Evolutionary conservation across 2,329 filamentous ascomycete species (phyloP).

Genomic region (Talaromyces sp.): DNA sequence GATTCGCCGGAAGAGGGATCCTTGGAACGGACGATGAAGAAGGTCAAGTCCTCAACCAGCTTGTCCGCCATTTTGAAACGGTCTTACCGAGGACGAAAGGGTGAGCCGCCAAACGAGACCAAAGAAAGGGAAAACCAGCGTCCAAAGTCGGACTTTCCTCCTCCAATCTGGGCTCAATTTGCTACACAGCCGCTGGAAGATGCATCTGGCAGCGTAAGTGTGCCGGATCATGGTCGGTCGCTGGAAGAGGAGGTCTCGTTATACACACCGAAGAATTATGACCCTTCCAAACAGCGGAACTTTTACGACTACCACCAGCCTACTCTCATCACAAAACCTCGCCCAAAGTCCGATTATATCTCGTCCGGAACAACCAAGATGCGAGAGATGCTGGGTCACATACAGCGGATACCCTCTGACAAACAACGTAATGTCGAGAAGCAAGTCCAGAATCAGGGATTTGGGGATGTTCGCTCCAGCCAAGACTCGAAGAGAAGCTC

Average conservation of each 20-base stretch:
- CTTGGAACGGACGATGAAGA: conserved; percentile 51
- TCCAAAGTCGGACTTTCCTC: conserved; percentile 52
- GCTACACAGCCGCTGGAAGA: conserved; percentile 37
- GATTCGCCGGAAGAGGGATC: conserved; percentile 20
- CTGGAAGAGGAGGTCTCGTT: conserved; percentile 53
- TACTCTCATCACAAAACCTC: conserved; percentile 38
- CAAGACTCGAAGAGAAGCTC: conserved; percentile 25
- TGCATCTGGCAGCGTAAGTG: conserved; percentile 32
- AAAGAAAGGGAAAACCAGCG: conserved; percentile 81
- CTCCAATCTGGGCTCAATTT: conserved; percentile 81
- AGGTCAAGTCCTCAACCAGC: conserved; percentile 78
- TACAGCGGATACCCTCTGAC: conserved; percentile 23
- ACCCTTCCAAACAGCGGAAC: conserved; percentile 58
- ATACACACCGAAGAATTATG: conserved; percentile 58
- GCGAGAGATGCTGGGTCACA: conserved; percentile 27
- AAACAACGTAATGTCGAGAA: conserved; percentile 15
- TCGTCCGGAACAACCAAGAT: conserved; percentile 37
- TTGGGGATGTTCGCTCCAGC: conserved; percentile 30
- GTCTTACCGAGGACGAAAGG: conserved; percentile 64
- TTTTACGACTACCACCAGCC: conserved; percentile 52
- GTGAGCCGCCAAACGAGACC: conserved; percentile 48
- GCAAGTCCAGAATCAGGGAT: conserved; percentile 23
- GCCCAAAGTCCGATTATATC: conserved; percentile 51
- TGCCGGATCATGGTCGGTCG: conserved; percentile 42
- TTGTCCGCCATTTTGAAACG: conserved; percentile 72